A percentile compares a stretch with the other conserved stretches of the same genome.
These are phyloP conservation scores for Colletotrichum camelliae DNA, from an alignment of 2,329 filamentous ascomycete genomes.

Conservation along the genomic window DNA sequence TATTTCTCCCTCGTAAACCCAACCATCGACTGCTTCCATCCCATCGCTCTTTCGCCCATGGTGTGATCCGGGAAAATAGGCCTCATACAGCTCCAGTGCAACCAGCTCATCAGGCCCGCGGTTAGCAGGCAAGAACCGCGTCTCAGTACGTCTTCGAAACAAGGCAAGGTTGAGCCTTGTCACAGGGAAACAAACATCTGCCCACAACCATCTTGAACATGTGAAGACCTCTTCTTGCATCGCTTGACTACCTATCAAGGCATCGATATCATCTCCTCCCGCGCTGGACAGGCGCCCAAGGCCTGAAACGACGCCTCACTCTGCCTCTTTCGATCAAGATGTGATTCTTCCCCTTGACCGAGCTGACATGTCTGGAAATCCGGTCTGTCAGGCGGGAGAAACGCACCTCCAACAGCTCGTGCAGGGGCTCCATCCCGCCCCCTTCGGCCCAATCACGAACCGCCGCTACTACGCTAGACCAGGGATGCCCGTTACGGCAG, in stretches of 20 bases:
- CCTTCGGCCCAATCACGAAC: background rate
- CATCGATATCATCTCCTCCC: background rate
- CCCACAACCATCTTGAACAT: background rate
- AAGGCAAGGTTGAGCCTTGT: background rate
- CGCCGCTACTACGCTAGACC: background rate
- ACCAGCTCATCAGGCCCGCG: background rate
- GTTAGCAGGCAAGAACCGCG: background rate
- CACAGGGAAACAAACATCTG: background rate
- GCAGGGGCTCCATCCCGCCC: background rate
- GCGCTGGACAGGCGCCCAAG: background rate
- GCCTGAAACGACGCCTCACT: background rate
- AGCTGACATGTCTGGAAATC: background rate
- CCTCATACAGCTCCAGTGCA: background rate
- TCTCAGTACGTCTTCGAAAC: background rate
- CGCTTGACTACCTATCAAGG: background rate
- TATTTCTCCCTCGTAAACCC: background rate
- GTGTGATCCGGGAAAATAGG: background rate
- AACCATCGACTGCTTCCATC: background rate
- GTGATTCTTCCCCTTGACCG: background rate
- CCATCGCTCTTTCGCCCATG: background rate
- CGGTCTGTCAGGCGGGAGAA: background rate
- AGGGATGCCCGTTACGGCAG: conserved; percentile 20
- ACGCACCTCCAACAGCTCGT: background rate
- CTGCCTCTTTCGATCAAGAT: background rate
- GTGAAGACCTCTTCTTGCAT: background rate